Evolutionary conservation across 495 filamentous ascomycete species (phyloP).

Genomic region (Trichoderma virens): DNA sequence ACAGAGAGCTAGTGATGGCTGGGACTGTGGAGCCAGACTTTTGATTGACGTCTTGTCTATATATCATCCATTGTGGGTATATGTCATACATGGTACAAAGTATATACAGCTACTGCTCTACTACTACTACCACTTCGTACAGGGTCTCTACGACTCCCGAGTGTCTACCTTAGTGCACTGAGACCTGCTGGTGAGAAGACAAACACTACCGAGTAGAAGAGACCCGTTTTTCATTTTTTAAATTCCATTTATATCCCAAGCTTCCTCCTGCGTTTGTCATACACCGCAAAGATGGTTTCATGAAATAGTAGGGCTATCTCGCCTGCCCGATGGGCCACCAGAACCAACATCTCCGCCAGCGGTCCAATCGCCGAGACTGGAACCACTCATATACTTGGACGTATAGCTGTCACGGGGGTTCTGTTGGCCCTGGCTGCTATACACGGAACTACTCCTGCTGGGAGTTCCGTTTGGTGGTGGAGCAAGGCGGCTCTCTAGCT

Average conservation of each 20-base stretch:
- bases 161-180: too few relatives aligned
- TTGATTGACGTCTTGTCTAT: background rate
- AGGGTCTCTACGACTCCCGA: background rate
- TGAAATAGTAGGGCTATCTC: constrained; percentile 20
- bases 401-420: constrained; percentile 27
- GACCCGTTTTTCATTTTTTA: too few relatives aligned
- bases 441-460: background rate
- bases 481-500: constrained; percentile 16
- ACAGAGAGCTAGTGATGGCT: too few relatives aligned
- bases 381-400: constrained; percentile 40
- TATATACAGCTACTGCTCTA: background rate
- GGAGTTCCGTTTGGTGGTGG: constrained; percentile 13
- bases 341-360: constrained; percentile 44
- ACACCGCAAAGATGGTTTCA: background rate
- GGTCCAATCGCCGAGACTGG: constrained; percentile 40
- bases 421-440: background rate
- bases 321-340: constrained; percentile 18
- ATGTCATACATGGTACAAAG: background rate
- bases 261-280: too few relatives aligned
- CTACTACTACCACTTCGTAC: background rate
- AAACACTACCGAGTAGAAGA: too few relatives aligned
- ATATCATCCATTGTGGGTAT: background rate
- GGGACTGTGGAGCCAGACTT: constrained; percentile 8
- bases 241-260: too few relatives aligned
- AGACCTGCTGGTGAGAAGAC: too few relatives aligned